Evolutionary conservation across 495 filamentous ascomycete species (phyloP), one percentile per base, ranked within the genome.

Genomic region (Xylaria telfairii): DNA sequence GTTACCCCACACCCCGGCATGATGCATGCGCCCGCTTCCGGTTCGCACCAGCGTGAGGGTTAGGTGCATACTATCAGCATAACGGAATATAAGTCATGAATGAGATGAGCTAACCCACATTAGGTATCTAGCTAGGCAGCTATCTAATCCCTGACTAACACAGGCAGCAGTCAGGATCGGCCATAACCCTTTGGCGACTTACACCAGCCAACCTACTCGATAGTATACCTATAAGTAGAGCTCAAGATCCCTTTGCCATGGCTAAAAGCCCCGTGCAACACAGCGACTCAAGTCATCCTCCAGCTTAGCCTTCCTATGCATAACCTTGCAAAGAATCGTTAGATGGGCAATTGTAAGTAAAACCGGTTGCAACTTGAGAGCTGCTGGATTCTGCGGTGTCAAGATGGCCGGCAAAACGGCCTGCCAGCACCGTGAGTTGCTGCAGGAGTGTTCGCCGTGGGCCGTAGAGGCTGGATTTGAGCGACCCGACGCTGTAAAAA

Each of bases 371-470:
- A n/a, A 21, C 3, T 1, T 41, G 37, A 21, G 5, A 30, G 61
- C 6, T 46, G 24, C 26, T 64, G 42, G 7, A 4, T 26, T 24
- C n/a, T 26, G 59, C 5, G 12, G 10, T 26, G 41, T 26, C 2
- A 19, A 2, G 5, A 53, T 54, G 64, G 64, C 30, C 7, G 21
- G 8, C n/a, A 39, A 39, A 41, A 47, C 15, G 1, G 47, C n/a
- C 8, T 81, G 79, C 57, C 30, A 56, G 17, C 80, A 82, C 42
- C 34, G 61, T 1, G 28, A 64, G 19, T 65, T 83, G 9, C 76
- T 80, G 13, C 54, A 78, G 28, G 78, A 79, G 34, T 74, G 79
- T 24, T 83, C 81, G 3, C 61, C 75, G 17, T 76, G 80, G 46
- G 81, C 80, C 0, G 44, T 64, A 5, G 69, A 77, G 41, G 75